Base-by-base conservation (phyloP, 176 grass and related monocot species). In the Guadua angustifolia region DNA sequence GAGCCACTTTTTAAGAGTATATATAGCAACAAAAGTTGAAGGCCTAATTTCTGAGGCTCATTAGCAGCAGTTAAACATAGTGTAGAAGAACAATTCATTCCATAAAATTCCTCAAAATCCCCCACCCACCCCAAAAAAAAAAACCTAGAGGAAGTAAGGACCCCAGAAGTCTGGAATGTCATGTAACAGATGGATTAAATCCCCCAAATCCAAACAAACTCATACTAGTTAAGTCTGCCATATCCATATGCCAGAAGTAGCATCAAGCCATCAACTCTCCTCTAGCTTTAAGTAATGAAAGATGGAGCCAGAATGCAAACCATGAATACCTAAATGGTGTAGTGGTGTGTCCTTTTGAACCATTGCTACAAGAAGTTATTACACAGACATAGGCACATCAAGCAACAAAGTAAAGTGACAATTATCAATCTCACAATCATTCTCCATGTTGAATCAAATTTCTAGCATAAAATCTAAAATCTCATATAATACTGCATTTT, bases 101-200 rank as follows among this genome's bases (percentile, higher is more conserved):
- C 9, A 11, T 19, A 59, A 10, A 60, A 81, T 33, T 76, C n/a
- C 17, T 43, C 11, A 45, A 11, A 60, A 67, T 75, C 29, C n/a
- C n/a, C n/a, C n/a, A n/a, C n/a, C n/a, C n/a, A n/a, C n/a, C n/a
- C 51, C 0, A 29, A 29, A 40, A 69, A 72, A 25, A 79, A 42
- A 44, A 47, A 32, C 58, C 22, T 77, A 22, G 2, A 35, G 26
- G 14, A 74, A 12, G 18, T 60, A 75, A 52, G n/a, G 32, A 51
- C 40, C 42, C 49, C 6, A 46, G 11, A 81, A 56, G 36, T 70
- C 22, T 10, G 16, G 66, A 78, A 47, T 19, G 47, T 56, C 77
- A 57, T 45, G 9, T 66, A 71, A 79, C 11, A 63, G 51, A 87
- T 70, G 44, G 13, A 73, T 58, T 69, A 45, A 82, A 71, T 83